phyloP scores from a whole-genome alignment of 441 rosid genomes.

The Syzygium malaccense region DNA sequence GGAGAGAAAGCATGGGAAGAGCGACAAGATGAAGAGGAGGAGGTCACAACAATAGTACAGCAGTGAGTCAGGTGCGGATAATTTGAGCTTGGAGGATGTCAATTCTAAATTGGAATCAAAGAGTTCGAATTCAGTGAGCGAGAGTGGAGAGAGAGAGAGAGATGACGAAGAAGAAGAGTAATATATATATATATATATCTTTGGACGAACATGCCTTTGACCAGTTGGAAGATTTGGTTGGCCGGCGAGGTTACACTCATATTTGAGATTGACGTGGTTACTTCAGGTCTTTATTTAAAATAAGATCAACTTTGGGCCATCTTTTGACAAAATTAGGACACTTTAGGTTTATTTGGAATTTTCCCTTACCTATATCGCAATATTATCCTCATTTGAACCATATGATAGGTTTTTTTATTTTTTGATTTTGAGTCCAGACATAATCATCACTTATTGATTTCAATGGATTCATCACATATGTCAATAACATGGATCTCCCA shows the following conservation, averaged over 20 bases:
- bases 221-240: too few species aligned
- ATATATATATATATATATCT: too few species aligned
- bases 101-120: neutral
- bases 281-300: too few species aligned
- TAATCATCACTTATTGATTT: neutral
- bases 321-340: too few species aligned
- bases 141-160: constrained; percentile 19
- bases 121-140: constrained; percentile 4
- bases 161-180: constrained; percentile 18
- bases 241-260: too few species aligned
- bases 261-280: too few species aligned
- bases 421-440: neutral
- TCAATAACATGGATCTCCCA: too few species aligned
- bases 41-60: constrained; percentile 33
- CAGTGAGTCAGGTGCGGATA: constrained; percentile 21
- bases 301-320: too few species aligned
- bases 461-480: neutral
- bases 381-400: neutral
- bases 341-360: too few species aligned
- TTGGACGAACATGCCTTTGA: too few species aligned
- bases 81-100: constrained; percentile 22
- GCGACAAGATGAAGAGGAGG: constrained; percentile 20
- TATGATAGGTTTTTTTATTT: neutral
- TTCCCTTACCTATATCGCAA: neutral
- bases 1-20: constrained; percentile 14